A percentile compares a stretch with the other conserved stretches of the same genome.
phyloP scores from a whole-genome alignment of 208 protist genomes.

The Crithidia sp. region DNA sequence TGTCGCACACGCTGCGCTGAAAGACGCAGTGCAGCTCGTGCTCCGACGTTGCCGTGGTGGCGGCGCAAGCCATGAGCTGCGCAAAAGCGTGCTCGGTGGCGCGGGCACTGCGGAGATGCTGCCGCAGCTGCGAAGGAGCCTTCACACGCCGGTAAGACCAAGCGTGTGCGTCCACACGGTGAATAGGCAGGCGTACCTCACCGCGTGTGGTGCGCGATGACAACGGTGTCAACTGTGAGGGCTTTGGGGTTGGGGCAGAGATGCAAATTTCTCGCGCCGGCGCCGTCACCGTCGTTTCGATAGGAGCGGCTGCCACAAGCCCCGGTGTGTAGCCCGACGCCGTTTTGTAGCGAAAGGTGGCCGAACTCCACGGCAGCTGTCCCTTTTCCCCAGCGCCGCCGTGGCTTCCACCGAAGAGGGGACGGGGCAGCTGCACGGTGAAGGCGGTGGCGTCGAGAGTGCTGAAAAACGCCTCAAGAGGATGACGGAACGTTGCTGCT shows the following conservation, averaged over 20 bases:
- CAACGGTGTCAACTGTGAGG: too few species aligned
- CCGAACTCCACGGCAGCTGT: conserved; percentile 4
- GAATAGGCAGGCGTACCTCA: conserved; percentile 9
- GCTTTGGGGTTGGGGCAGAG: too few species aligned
- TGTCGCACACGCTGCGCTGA: conserved; percentile 25
- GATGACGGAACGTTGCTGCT: conserved; percentile 32
- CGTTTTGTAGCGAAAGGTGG: conserved; percentile 11
- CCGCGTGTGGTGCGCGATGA: background rate
- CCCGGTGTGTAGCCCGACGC: conserved; percentile 13
- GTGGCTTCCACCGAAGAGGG: conserved; percentile 13
- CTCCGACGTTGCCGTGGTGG: conserved; percentile 28
- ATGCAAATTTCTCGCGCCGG: background rate
- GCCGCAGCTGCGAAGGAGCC: conserved; percentile 37
- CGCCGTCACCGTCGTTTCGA: background rate
- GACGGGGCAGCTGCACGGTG: conserved; percentile 17
- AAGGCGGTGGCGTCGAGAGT: conserved; percentile 21
- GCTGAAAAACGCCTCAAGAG: conserved; percentile 49
- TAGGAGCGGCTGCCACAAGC: background rate
- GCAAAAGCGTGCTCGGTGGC: conserved; percentile 50
- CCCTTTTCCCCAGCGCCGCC: background rate
- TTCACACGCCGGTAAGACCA: conserved; percentile 41
- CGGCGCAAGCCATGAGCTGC: conserved; percentile 25
- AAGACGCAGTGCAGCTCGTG: conserved; percentile 40
- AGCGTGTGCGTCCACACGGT: conserved; percentile 3
- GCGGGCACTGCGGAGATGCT: conserved; percentile 50